Conservation (phyloP, 2,329 filamentous ascomycete species). For the Colletotrichum tanaceti region DNA sequence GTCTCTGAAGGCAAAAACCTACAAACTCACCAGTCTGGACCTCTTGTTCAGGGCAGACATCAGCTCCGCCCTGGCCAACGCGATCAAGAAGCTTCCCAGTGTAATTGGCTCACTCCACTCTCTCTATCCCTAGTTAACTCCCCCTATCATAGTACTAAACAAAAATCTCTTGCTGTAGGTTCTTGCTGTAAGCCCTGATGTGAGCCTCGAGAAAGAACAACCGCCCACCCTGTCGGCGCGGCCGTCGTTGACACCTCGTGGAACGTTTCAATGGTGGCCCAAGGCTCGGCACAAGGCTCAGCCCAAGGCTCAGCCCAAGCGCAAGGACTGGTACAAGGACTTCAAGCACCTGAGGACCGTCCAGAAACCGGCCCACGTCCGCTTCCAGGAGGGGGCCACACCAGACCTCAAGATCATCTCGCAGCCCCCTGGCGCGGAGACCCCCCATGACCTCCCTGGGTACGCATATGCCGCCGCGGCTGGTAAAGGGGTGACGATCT, state of each 20-base stretch:
- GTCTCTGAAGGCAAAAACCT: background rate
- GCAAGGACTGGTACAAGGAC: too few relatives aligned
- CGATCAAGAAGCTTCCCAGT: background rate
- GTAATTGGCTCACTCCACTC: background rate
- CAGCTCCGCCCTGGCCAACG: constrained; percentile 2
- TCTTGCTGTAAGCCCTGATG: constrained; percentile 1
- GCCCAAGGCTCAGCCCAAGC: too few relatives aligned
- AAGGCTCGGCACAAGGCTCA: too few relatives aligned
- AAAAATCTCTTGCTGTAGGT: constrained; percentile 1
- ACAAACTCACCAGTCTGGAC: constrained; percentile 14
- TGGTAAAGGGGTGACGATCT: constrained; percentile 26
- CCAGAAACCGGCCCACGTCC: constrained; percentile 1
- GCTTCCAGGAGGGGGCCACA: background rate
- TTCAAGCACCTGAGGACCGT: background rate
- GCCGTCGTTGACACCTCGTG: background rate
- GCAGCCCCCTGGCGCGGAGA: constrained; percentile 11
- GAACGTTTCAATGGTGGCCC: background rate
- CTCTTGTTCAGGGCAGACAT: constrained; percentile 22
- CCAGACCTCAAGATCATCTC: constrained; percentile 27
- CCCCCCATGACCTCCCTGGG: constrained; percentile 5
- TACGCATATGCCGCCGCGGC: constrained; percentile 23
- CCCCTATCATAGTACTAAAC: background rate
- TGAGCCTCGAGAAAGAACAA: background rate
- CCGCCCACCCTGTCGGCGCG: background rate
- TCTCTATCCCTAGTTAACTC: too few relatives aligned